These are phyloP conservation scores for Catenaria anguillulae DNA, from an alignment of 371 early-diverging fungal genomes.

Conservation along the genomic window DNA sequence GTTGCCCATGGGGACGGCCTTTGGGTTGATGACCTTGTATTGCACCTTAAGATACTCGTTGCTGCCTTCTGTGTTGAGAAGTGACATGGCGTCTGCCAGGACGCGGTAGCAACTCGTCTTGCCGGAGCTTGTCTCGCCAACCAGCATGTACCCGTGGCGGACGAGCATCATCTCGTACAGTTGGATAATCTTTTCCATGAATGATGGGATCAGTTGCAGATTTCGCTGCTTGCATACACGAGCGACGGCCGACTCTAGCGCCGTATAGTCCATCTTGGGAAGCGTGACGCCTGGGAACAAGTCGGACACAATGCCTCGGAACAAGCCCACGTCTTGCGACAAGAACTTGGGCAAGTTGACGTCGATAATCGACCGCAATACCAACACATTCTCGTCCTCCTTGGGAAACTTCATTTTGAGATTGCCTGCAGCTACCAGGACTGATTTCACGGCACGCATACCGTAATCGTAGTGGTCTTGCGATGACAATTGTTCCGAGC, in stretches of 20 bases:
- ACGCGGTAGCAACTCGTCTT: constrained; percentile 31
- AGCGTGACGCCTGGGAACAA: constrained; percentile 37
- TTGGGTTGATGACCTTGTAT: constrained; percentile 36
- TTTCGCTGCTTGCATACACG: constrained; percentile 20
- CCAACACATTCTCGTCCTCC: constrained; percentile 29
- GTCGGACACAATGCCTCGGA: constrained; percentile 42
- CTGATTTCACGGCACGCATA: constrained; percentile 45
- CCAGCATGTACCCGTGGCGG: constrained; percentile 42
- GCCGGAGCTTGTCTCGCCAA: constrained; percentile 38
- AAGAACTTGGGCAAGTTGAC: constrained; percentile 42
- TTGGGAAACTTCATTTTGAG: constrained; percentile 32
- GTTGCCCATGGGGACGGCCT: constrained; percentile 45
- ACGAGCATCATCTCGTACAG: constrained; percentile 42
- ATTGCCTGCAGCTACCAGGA: constrained; percentile 41
- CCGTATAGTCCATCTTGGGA: constrained; percentile 34
- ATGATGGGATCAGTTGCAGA: constrained; percentile 27
- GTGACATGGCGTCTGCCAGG: constrained; percentile 19
- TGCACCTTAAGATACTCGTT: constrained; percentile 5
- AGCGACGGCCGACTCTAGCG: constrained; percentile 25
- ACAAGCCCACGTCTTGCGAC: constrained; percentile 39
- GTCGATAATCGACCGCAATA: constrained; percentile 39
- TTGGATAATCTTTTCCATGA: constrained; percentile 42
- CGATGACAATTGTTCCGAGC: constrained; percentile 41
- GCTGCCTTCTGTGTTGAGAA: constrained; percentile 8
- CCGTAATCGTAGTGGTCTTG: constrained; percentile 50